Evolutionary conservation across 1,284 basidiomycete species (phyloP).

Genomic region (Marasmius sp.): DNA sequence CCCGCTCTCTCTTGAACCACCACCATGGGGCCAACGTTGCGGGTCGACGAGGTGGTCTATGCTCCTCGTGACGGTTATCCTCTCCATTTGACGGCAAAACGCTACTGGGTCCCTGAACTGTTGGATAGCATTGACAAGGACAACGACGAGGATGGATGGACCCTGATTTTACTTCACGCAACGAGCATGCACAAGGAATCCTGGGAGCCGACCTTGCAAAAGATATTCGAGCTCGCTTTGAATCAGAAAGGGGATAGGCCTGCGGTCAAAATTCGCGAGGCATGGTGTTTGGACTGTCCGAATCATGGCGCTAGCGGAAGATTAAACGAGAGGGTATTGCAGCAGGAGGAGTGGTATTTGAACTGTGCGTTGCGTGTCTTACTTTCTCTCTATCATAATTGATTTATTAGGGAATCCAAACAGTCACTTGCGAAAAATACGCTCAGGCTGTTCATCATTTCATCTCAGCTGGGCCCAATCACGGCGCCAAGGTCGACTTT

Average conservation of each 20-base stretch:
- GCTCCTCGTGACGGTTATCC: constrained; percentile 40
- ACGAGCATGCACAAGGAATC: constrained; percentile 70
- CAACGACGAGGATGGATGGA: constrained; percentile 40
- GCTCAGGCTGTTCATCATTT: constrained; percentile 55
- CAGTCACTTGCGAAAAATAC: constrained; percentile 63
- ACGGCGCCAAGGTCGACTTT: constrained; percentile 45
- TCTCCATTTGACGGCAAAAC: constrained; percentile 53
- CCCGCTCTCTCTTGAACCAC: too few relatives aligned
- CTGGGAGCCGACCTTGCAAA: constrained; percentile 57
- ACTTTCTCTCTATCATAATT: neutral
- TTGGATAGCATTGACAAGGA: constrained; percentile 26
- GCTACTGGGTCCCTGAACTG: constrained; percentile 46
- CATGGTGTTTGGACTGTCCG: constrained; percentile 53
- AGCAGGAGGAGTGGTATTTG: constrained; percentile 36
- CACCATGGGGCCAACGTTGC: constrained; percentile 17
- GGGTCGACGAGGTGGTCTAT: constrained; percentile 32
- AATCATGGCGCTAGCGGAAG: constrained; percentile 49
- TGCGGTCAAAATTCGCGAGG: constrained; percentile 41
- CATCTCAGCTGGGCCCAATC: constrained; percentile 37
- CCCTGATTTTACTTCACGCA: constrained; percentile 57
- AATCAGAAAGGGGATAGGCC: constrained; percentile 13
- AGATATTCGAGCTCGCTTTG: constrained; percentile 34
- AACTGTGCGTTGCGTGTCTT: constrained; percentile 36
- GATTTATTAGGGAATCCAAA: neutral
- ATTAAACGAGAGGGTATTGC: constrained; percentile 40